phyloP scores from a whole-genome alignment of 2,329 filamentous ascomycete genomes.

The Colletotrichum sp. region DNA sequence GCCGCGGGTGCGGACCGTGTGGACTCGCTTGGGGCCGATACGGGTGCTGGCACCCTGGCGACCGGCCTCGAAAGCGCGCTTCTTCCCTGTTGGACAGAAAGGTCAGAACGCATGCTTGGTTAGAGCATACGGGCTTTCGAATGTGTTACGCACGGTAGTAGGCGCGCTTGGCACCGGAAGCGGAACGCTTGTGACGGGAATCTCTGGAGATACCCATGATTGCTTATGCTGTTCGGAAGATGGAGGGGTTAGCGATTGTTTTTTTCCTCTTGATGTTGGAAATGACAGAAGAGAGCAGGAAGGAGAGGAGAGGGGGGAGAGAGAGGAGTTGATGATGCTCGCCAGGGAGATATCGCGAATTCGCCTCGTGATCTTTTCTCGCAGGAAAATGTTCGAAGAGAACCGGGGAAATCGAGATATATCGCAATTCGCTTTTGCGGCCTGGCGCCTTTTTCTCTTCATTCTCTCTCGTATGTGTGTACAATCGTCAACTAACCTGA shows the following conservation, averaged over 20 bases:
- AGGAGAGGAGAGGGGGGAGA: not conserved
- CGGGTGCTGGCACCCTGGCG: constrained; percentile 99
- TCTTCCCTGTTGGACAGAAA: constrained; percentile 76
- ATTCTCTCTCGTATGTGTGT: not conserved
- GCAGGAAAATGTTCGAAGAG: not conserved
- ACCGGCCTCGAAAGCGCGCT: constrained; percentile 98
- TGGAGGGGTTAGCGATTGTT: constrained; percentile 25
- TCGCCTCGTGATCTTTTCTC: not conserved
- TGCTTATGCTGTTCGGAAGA: constrained; percentile 66
- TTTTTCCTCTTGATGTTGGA: not conserved
- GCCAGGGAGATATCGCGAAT: constrained; percentile 9
- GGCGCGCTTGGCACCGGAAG: constrained; percentile 96
- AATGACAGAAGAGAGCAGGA: not conserved
- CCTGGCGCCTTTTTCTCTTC: not conserved
- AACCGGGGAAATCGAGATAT: not conserved
- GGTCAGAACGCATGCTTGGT: constrained; percentile 74
- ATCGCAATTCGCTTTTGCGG: not conserved
- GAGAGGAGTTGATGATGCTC: not conserved
- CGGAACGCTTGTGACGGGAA: constrained; percentile 99
- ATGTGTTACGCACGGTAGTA: constrained; percentile 78
- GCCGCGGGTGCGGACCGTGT: constrained; percentile 95
- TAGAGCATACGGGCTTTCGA: constrained; percentile 72
- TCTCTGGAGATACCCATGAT: constrained; percentile 99
- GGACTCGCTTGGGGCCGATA: constrained; percentile 96
- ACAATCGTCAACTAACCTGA: constrained; percentile 19